phyloP scores from a whole-genome alignment of 163 green algal genomes.

The Scenedesmus sp. region DNA sequence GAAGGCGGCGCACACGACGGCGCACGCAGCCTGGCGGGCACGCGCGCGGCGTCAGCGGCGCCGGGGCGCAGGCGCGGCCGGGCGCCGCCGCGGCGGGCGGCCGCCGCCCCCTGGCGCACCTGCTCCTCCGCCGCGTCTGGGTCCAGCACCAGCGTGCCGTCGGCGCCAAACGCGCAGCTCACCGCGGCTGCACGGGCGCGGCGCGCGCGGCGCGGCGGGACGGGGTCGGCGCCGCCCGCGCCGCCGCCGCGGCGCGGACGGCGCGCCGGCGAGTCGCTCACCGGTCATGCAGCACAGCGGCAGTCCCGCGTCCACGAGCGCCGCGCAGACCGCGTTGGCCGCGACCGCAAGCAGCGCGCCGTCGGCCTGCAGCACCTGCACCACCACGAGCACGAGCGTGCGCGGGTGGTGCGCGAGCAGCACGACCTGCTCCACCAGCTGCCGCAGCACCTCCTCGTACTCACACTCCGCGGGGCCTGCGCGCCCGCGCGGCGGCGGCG shows the following conservation, averaged over 20 bases:
- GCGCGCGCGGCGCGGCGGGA: background rate
- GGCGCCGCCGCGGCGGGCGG: too few relatives aligned
- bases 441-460: conserved; percentile 57
- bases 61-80: too few relatives aligned
- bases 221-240: background rate
- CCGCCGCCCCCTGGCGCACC: too few relatives aligned
- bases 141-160: conserved; percentile 48
- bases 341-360: conserved; percentile 73
- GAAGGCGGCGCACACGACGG: conserved; percentile 8
- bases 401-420: conserved; percentile 58
- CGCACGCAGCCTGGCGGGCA: background rate
- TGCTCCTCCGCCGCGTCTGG: conserved; percentile 53
- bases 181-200: conserved; percentile 2
- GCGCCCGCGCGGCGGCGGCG: too few relatives aligned
- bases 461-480: conserved; percentile 50
- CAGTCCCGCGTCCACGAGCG: conserved; percentile 80
- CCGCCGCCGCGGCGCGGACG: background rate
- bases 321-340: conserved; percentile 76
- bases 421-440: conserved; percentile 57
- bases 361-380: conserved; percentile 79
- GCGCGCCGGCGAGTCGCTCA: conserved; percentile 1
- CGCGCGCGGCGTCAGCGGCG: background rate
- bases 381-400: conserved; percentile 59
- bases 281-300: conserved; percentile 70
- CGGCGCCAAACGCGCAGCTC: conserved; percentile 11